These are phyloP conservation scores for Plasmodium chabaudi DNA, from an alignment of 169 alveolate species.

Conservation along the genomic window DNA sequence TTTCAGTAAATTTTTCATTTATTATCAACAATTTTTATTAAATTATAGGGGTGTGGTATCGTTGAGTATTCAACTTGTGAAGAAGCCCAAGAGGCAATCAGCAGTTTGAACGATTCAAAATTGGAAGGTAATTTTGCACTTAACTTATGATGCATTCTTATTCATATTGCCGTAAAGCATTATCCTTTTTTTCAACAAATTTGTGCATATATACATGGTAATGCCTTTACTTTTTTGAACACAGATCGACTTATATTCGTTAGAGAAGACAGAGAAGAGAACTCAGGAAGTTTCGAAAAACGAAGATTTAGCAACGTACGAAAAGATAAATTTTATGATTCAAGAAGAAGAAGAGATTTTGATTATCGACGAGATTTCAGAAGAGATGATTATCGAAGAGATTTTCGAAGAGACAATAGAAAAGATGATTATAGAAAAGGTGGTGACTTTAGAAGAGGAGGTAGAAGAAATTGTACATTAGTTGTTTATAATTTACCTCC, in stretches of 20 bases:
- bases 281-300: constrained; percentile 45
- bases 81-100: constrained; percentile 88
- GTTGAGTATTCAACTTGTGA: constrained; percentile 88
- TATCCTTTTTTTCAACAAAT: no score
- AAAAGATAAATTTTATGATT: constrained; percentile 37
- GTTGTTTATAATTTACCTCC: constrained; percentile 68
- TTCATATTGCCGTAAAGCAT: no score
- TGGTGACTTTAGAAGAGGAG: constrained; percentile 21
- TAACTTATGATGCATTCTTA: no score
- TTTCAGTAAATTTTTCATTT: not conserved
- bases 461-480: constrained; percentile 46
- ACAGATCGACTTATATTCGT: constrained; percentile 90
- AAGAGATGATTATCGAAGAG: constrained; percentile 30
- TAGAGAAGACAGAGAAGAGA: constrained; percentile 88
- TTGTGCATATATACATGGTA: not conserved
- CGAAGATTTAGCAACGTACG: constrained; percentile 35
- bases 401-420: constrained; percentile 22
- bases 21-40: not conserved
- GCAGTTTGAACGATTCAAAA: constrained; percentile 84
- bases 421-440: constrained; percentile 45
- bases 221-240: not conserved
- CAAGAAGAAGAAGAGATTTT: constrained; percentile 41
- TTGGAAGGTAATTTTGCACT: constrained; percentile 14
- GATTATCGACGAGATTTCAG: constrained; percentile 34
- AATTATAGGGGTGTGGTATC: constrained; percentile 87